phyloP scores from a whole-genome alignment of 192 early-diverging fungal genomes.

The Paraglomus brasilianum region DNA sequence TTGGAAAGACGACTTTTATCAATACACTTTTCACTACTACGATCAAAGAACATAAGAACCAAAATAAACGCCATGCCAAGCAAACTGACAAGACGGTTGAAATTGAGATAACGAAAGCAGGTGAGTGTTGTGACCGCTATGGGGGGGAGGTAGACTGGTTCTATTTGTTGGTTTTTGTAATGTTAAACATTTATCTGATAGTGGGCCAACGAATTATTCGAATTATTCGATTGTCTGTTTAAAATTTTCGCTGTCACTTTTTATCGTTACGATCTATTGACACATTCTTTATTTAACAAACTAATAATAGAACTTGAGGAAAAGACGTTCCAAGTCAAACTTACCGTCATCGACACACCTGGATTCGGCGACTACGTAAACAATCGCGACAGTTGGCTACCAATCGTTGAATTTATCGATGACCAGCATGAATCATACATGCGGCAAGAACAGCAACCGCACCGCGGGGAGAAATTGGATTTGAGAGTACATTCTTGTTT shows the following conservation, averaged over 20 bases:
- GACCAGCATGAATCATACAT: slow-evolving; percentile 96
- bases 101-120: slow-evolving; percentile 97
- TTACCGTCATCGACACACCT: slow-evolving; percentile 91
- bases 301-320: slow-evolving; percentile 80
- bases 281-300: background rate
- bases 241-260: slow-evolving; percentile 3
- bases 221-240: slow-evolving; percentile 5
- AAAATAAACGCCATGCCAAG: slow-evolving; percentile 82
- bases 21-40: slow-evolving; percentile 97
- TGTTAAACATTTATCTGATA: background rate
- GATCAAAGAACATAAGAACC: slow-evolving; percentile 88
- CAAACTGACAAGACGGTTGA: slow-evolving; percentile 94
- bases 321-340: slow-evolving; percentile 95
- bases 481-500: slow-evolving; percentile 97
- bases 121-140: slow-evolving; percentile 40
- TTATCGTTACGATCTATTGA: slow-evolving; percentile 27
- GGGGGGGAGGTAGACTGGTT: background rate
- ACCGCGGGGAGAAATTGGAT: slow-evolving; percentile 85
- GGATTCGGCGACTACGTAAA: slow-evolving; percentile 91
- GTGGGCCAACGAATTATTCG: too few relatives aligned
- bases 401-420: slow-evolving; percentile 97
- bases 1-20: slow-evolving; percentile 98
- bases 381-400: slow-evolving; percentile 96
- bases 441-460: slow-evolving; percentile 85
- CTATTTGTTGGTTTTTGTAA: background rate